These are phyloP conservation scores for Melanopsichium pennsylvanicum DNA, from an alignment of 1,284 basidiomycete species.

Conservation along the genomic window DNA sequence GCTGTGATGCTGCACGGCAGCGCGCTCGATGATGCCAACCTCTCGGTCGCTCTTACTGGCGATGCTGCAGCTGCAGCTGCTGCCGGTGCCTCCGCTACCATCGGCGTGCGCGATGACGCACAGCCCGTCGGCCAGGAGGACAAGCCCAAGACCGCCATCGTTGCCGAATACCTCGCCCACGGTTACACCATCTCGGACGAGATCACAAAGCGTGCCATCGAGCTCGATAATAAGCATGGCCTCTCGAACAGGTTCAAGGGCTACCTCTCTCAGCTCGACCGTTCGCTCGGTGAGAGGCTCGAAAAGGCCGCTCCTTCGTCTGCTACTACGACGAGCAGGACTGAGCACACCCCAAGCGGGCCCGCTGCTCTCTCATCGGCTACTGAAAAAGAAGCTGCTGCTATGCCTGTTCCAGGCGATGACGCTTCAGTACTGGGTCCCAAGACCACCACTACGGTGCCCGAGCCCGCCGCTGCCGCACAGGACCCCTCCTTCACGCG, in stretches of 20 bases:
- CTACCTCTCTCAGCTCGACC: constrained; percentile 55
- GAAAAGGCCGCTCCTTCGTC: constrained; percentile 30
- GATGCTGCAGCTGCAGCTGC: constrained; percentile 9
- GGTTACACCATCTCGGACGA: constrained; percentile 58
- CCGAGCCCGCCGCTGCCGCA: constrained; percentile 12
- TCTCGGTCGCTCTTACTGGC: constrained; percentile 35
- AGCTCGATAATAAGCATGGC: constrained; percentile 58
- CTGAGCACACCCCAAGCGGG: constrained; percentile 47
- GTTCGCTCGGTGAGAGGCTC: constrained; percentile 47
- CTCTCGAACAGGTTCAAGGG: constrained; percentile 48
- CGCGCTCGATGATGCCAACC: constrained; percentile 50
- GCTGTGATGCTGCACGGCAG: constrained; percentile 58
- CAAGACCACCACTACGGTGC: constrained; percentile 51
- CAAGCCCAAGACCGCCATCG: constrained; percentile 57
- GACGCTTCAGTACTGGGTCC: constrained; percentile 30
- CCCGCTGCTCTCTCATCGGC: constrained; percentile 40
- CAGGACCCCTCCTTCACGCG: constrained; percentile 45
- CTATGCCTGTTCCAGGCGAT: constrained; percentile 43
- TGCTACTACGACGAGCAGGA: constrained; percentile 28
- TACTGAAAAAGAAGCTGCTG: constrained; percentile 44
- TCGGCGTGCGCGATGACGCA: constrained; percentile 13
- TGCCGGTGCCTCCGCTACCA: constrained; percentile 3
- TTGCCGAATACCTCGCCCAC: constrained; percentile 57
- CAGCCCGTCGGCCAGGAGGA: constrained; percentile 54
- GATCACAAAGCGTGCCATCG: constrained; percentile 57